These are phyloP conservation scores for Nitzschia putrida DNA, from an alignment of 108 stramenopile genomes.

Conservation along the genomic window DNA sequence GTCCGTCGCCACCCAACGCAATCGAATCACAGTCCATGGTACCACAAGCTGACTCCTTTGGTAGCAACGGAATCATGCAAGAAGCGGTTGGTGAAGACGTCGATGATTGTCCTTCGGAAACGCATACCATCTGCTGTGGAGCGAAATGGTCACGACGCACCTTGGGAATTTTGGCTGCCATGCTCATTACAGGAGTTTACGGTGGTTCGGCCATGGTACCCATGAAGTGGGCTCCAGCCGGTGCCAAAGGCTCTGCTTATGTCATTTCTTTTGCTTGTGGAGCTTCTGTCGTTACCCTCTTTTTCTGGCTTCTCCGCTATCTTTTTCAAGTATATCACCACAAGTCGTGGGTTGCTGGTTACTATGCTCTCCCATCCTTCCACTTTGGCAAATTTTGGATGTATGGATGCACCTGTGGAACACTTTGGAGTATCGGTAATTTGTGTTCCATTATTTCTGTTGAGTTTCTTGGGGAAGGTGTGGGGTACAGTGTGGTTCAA, in stretches of 20 bases:
- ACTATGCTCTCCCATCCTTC: conserved; percentile 59
- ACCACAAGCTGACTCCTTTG: background rate
- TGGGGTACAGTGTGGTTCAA: conserved; percentile 70
- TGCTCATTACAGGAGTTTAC: conserved; percentile 44
- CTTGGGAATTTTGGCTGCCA: conserved; percentile 41
- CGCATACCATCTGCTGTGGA: conserved; percentile 24
- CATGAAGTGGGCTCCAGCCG: conserved; percentile 43
- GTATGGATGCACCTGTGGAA: conserved; percentile 51
- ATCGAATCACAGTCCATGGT: background rate
- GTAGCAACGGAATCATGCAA: background rate
- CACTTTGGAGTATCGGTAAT: conserved; percentile 72
- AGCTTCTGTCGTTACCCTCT: conserved; percentile 56
- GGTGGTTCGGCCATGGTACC: conserved; percentile 57
- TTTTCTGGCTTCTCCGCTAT: conserved; percentile 61
- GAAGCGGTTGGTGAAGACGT: background rate
- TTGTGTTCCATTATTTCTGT: conserved; percentile 68
- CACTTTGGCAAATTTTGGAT: conserved; percentile 61
- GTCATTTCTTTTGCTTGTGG: conserved; percentile 77
- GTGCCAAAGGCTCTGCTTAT: conserved; percentile 64
- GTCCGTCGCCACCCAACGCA: background rate
- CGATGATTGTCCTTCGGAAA: too few relatives aligned
- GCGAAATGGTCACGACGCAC: conserved; percentile 12
- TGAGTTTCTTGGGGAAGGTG: conserved; percentile 72
- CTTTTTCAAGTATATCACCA: conserved; percentile 33
- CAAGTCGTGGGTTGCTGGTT: conserved; percentile 39